phyloP scores from a whole-genome alignment of 306 rosid species.

The Potentilla sterilis region DNA sequence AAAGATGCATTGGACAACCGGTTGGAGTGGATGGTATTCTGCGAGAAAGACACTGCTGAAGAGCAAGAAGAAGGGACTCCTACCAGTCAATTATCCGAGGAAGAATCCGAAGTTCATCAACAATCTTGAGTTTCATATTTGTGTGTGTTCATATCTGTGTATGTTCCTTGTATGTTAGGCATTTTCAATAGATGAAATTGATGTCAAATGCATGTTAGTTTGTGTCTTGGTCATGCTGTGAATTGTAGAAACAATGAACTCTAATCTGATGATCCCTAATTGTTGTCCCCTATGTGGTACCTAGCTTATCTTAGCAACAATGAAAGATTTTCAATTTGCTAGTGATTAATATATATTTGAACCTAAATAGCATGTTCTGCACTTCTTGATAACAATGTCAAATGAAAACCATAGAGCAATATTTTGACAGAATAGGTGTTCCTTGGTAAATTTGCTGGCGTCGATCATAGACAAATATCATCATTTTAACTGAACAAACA shows the following conservation, averaged over 20 bases:
- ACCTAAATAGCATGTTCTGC: neutral
- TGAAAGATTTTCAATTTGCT: neutral
- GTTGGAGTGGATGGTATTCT: neutral
- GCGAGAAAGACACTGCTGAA: neutral
- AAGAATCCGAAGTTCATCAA: neutral
- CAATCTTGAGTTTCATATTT: neutral
- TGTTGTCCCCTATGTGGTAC: neutral
- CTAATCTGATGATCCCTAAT: neutral
- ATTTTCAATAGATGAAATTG: neutral
- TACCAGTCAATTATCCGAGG: neutral
- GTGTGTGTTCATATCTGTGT: neutral
- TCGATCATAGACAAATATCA: neutral
- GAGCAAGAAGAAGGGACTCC: neutral
- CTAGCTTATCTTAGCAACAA: no score
- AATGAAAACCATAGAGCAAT: neutral
- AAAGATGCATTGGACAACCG: conserved; percentile 49
- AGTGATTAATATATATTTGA: neutral
- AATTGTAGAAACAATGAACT: neutral
- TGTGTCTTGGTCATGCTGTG: neutral
- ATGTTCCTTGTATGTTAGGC: neutral
- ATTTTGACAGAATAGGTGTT: neutral
- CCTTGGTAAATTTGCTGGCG: neutral
- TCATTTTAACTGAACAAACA: no score
- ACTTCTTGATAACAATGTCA: neutral
- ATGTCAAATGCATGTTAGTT: neutral